These are phyloP conservation scores for Fusarium beomiforme DNA, from an alignment of 2,329 filamentous ascomycete species.

Conservation along the genomic window DNA sequence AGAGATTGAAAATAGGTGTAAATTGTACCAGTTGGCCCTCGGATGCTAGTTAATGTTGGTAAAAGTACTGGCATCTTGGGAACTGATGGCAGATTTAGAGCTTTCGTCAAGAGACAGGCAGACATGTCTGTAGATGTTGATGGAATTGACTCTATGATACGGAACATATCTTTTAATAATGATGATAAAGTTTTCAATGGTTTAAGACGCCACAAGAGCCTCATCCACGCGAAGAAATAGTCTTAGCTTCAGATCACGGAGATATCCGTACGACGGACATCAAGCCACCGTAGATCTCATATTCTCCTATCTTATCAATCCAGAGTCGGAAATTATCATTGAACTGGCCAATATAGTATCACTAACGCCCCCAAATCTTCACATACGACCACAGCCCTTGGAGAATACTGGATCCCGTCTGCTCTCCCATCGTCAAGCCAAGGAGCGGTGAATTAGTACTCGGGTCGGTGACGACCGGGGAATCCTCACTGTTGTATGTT, in stretches of 20 bases:
- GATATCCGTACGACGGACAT: not conserved
- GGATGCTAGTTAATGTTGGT: not conserved
- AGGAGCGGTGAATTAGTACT: conserved; percentile 18
- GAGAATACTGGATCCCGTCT: conserved; percentile 28
- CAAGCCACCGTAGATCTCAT: not conserved
- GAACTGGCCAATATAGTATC: not conserved
- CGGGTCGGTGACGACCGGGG: conserved; percentile 19
- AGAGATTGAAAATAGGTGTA: not conserved
- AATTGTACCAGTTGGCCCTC: too few relatives aligned
- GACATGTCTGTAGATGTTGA: not conserved
- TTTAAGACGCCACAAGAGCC: conserved; percentile 10
- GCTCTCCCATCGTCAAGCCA: conserved; percentile 21
- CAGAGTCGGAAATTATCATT: accelerated
- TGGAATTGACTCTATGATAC: not conserved
- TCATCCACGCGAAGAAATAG: not conserved
- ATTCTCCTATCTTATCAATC: not conserved
- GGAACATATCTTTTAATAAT: not conserved
- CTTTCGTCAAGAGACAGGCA: accelerated
- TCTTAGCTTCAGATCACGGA: not conserved
- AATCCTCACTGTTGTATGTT: conserved; percentile 24
- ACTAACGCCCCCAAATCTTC: accelerated
- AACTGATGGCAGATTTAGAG: not conserved
- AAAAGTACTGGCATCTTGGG: accelerated
- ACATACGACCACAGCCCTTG: conserved; percentile 25
- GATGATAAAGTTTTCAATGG: not conserved